phyloP scores from a whole-genome alignment of 169 alveolate genomes.

The Amoebophrya sp. region DNA sequence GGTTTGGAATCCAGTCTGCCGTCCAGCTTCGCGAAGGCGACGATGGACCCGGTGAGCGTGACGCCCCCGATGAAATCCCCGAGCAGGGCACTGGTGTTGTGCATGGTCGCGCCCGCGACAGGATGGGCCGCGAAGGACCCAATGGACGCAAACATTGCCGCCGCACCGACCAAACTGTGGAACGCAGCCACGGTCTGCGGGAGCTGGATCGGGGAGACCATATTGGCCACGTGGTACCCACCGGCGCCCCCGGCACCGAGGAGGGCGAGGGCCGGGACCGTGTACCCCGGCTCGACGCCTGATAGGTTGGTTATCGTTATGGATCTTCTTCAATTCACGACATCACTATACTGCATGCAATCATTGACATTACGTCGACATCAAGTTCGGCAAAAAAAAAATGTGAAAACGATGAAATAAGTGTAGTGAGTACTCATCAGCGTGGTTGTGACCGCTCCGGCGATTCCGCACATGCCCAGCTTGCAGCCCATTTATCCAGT shows the following conservation, averaged over 20 bases:
- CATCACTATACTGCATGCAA: too few relatives aligned
- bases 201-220: constrained; percentile 56
- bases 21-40: constrained; percentile 82
- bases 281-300: neutral
- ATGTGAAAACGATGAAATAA: too few relatives aligned
- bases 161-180: constrained; percentile 79
- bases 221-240: constrained; percentile 56
- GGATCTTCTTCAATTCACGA: too few relatives aligned
- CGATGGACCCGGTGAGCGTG: constrained; percentile 85
- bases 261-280: constrained; percentile 13
- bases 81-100: constrained; percentile 38
- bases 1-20: constrained; percentile 67
- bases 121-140: constrained; percentile 22
- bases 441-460: neutral
- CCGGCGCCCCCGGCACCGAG: constrained; percentile 25
- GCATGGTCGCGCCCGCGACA: constrained; percentile 32
- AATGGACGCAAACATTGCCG: constrained; percentile 70
- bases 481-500: too few relatives aligned
- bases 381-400: too few relatives aligned
- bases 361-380: too few relatives aligned
- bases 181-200: constrained; percentile 84
- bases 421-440: neutral
- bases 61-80: constrained; percentile 53
- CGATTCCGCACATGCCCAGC: constrained; percentile 47
- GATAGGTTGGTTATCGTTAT: too few relatives aligned